Evolutionary conservation across 306 rosid genomes (phyloP).

Genomic region (Inga oerstediana): DNA sequence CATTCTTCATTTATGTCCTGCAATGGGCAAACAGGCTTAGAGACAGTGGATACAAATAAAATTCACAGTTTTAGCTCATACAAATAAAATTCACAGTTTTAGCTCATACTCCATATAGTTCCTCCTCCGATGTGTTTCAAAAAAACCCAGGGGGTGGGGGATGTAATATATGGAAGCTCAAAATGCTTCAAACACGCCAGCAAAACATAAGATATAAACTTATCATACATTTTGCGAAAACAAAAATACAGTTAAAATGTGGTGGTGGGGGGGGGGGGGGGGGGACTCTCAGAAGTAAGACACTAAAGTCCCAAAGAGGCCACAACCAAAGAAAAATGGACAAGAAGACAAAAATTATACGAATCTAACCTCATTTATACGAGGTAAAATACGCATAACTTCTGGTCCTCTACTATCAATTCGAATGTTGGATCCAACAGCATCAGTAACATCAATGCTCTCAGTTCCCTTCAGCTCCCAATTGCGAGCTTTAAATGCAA

Average conservation of each 20-base stretch:
- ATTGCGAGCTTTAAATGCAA: conserved; percentile 97
- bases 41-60: background rate
- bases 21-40: conserved; percentile 25
- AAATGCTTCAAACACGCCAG: background rate
- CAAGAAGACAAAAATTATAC: conserved; percentile 21
- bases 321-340: conserved; percentile 16
- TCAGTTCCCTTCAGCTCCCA: conserved; percentile 98
- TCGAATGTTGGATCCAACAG: conserved; percentile 94
- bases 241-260: background rate
- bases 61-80: background rate
- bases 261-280: too few relatives aligned
- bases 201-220: background rate
- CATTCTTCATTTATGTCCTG: conserved; percentile 99
- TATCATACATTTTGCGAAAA: background rate
- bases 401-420: conserved; percentile 98
- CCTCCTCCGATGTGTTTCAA: conserved; percentile 3
- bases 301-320: conserved; percentile 2
- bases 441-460: conserved; percentile 95
- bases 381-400: conserved; percentile 92
- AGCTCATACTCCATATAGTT: background rate
- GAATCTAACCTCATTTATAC: conserved; percentile 81
- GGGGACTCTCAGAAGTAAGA: background rate
- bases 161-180: background rate
- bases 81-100: background rate
- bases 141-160: background rate